Percentiles rank a stretch among this genome's conserved stretches.
Conservation (phyloP, 345 rosid genomes). For the Linum trigynum region DNA sequence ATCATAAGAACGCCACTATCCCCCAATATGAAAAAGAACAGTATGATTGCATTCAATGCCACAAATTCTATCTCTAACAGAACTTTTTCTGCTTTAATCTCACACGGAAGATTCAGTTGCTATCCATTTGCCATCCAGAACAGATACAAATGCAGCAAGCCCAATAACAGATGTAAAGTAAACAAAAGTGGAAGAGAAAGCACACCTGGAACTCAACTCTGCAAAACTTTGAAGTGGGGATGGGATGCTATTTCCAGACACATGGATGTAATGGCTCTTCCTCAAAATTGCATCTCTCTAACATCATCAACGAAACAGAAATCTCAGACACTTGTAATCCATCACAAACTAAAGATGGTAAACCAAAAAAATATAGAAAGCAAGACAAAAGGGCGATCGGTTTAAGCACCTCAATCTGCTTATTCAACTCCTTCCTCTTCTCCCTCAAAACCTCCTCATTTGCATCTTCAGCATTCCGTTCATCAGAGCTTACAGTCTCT, state of each 20-base stretch:
- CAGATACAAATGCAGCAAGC: background rate
- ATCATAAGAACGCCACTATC: background rate
- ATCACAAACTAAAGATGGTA: background rate
- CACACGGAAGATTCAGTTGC: background rate
- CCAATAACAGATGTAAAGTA: background rate
- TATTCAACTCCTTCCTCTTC: conserved; percentile 52
- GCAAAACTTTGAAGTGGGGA: conserved; percentile 63
- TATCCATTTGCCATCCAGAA: background rate
- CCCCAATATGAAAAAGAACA: background rate
- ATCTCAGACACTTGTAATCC: background rate
- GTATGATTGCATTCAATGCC: background rate
- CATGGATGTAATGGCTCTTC: conserved; percentile 69
- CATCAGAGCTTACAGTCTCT: background rate
- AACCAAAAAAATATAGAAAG: background rate
- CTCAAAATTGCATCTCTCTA: conserved; percentile 64
- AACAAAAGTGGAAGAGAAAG: conserved; percentile 8
- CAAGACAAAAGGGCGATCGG: background rate
- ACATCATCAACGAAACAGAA: conserved; percentile 10
- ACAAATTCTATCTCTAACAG: background rate
- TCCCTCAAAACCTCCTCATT: conserved; percentile 24
- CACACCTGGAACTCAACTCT: conserved; percentile 57
- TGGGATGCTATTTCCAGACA: conserved; percentile 65
- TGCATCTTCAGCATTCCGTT: conserved; percentile 21
- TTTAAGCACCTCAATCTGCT: conserved; percentile 53
- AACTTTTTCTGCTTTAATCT: background rate